phyloP scores from a whole-genome alignment of 495 filamentous ascomycete species.

The Annulohypoxylon stygium region DNA sequence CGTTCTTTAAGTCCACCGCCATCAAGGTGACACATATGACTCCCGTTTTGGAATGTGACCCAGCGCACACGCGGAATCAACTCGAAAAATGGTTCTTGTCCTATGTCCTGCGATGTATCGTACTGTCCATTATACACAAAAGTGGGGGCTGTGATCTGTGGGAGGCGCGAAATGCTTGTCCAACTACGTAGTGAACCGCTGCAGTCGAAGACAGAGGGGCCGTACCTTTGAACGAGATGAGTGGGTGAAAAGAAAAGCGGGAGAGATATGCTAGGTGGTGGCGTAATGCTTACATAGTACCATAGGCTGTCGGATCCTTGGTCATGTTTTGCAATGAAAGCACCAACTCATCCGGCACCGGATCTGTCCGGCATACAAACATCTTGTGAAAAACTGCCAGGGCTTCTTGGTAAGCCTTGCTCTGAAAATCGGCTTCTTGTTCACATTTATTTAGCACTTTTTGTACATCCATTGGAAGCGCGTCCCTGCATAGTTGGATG shows the following conservation, averaged over 20 bases:
- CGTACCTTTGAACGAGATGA: neutral
- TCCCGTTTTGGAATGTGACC: constrained; percentile 3
- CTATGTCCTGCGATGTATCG: constrained; percentile 3
- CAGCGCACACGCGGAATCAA: neutral
- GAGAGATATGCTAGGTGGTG: too few relatives aligned
- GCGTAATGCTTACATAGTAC: constrained; percentile 1
- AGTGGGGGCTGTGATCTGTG: constrained; percentile 5
- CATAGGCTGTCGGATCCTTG: constrained; percentile 5
- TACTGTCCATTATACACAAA: constrained; percentile 5
- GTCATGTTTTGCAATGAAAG: neutral
- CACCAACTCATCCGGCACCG: neutral
- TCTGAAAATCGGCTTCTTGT: neutral
- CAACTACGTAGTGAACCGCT: constrained; percentile 2
- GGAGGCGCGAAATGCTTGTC: neutral
- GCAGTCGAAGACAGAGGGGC: neutral
- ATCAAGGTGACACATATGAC: constrained; percentile 5
- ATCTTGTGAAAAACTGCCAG: neutral
- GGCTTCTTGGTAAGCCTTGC: neutral
- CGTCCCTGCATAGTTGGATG: too few relatives aligned
- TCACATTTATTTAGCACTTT: neutral
- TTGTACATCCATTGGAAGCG: constrained; percentile 1
- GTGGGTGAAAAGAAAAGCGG: neutral
- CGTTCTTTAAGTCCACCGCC: neutral
- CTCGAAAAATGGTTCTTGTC: neutral
- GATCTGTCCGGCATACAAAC: neutral